These are phyloP conservation scores for Sugiyamaella qingdaonensis DNA, from an alignment of 805 yeast genomes.

Conservation along the genomic window DNA sequence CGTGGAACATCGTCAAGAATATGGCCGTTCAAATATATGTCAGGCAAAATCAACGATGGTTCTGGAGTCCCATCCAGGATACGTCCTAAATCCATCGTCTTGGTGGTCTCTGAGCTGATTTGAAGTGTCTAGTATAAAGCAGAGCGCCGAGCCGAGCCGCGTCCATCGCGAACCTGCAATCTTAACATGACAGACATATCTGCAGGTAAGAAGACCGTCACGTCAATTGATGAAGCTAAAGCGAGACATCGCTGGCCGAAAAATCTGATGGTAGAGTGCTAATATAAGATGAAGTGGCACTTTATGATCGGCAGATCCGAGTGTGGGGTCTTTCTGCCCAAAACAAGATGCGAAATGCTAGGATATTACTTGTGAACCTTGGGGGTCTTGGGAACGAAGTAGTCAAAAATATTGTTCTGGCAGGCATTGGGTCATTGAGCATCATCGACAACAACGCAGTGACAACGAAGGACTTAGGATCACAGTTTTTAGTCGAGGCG, in stretches of 20 bases:
- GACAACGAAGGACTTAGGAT: constrained; percentile 58
- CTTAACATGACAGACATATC: constrained; percentile 7
- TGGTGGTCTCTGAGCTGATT: neutral
- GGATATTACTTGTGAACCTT: constrained; percentile 62
- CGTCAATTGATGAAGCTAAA: neutral
- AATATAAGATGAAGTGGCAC: constrained; percentile 69
- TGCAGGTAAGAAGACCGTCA: constrained; percentile 11
- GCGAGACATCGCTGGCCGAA: neutral
- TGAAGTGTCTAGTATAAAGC: neutral
- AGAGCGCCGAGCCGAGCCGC: neutral
- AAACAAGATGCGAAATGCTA: constrained; percentile 56
- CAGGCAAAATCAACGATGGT: constrained; percentile 54
- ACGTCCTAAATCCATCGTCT: constrained; percentile 67
- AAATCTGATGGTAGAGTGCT: neutral
- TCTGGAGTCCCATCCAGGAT: constrained; percentile 82
- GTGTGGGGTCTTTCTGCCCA: constrained; percentile 71
- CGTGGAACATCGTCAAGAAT: constrained; percentile 21
- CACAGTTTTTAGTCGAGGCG: constrained; percentile 67
- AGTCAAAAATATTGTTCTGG: constrained; percentile 77
- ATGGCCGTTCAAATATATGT: constrained; percentile 23
- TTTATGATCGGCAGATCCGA: constrained; percentile 91
- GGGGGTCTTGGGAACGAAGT: constrained; percentile 80
- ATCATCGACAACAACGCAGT: constrained; percentile 57
- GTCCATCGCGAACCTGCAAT: neutral
- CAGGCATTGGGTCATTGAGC: constrained; percentile 81